Percentiles rank a stretch among this genome's conserved stretches.
phyloP scores from a whole-genome alignment of 371 early-diverging fungal genomes.

The Mortierella sp. region DNA sequence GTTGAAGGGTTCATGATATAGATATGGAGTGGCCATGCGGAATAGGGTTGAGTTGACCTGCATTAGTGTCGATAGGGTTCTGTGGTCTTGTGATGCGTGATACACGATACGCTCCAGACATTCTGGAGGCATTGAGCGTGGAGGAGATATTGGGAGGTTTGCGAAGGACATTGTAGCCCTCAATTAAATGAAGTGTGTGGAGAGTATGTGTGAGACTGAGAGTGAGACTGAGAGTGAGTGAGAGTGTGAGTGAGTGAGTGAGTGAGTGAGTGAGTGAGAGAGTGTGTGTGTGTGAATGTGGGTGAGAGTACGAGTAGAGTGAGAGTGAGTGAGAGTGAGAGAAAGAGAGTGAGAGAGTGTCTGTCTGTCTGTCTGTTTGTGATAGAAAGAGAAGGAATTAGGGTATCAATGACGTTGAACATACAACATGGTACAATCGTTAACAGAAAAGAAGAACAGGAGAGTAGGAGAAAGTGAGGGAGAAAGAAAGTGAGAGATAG shows the following conservation, averaged over 20 bases:
- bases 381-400: background rate
- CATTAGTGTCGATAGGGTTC: slow-evolving; percentile 25
- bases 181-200: background rate
- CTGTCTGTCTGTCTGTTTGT: too few relatives aligned
- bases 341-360: too few relatives aligned
- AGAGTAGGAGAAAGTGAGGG: background rate
- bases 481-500: background rate
- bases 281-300: background rate
- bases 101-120: slow-evolving; percentile 33
- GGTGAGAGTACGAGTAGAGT: too few relatives aligned
- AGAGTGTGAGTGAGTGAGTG: background rate
- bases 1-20: slow-evolving; percentile 20
- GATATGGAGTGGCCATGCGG: slow-evolving; percentile 31
- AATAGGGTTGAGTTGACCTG: slow-evolving; percentile 35
- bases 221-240: too few relatives aligned
- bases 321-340: background rate
- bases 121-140: slow-evolving; percentile 27
- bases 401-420: background rate
- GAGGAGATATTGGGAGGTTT: background rate
- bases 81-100: slow-evolving; percentile 31
- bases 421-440: background rate
- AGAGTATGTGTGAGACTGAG: background rate
- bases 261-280: background rate
- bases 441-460: slow-evolving; percentile 6
- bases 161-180: slow-evolving; percentile 1